Conservation (phyloP, 2,329 filamentous ascomycete species). For the Chaetomium olivaceum region DNA sequence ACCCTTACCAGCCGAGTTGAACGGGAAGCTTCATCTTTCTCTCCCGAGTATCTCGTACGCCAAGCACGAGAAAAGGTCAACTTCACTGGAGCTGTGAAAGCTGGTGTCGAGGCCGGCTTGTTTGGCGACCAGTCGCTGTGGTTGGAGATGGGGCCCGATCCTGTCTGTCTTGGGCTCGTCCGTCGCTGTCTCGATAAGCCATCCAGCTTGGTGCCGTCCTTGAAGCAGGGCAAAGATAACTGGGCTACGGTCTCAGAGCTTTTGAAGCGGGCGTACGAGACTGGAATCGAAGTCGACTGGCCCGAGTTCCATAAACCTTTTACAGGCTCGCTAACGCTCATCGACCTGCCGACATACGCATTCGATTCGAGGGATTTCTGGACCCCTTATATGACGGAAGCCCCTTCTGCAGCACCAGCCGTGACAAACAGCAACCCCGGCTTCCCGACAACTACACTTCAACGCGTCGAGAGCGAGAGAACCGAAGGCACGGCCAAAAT, state of each 20-base stretch:
- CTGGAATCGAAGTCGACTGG: neutral
- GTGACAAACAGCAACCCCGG: neutral
- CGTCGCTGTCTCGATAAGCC: neutral
- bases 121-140: neutral
- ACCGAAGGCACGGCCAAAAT: neutral
- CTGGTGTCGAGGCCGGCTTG: neutral
- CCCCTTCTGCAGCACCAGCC: neutral
- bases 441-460: neutral
- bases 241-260: neutral
- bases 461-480: neutral
- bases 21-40: neutral
- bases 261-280: neutral
- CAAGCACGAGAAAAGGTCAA: neutral
- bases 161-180: conserved; percentile 1
- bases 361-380: conserved; percentile 2
- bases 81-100: neutral
- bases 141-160: conserved; percentile 1
- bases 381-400: neutral
- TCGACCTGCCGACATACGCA: neutral
- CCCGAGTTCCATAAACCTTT: conserved; percentile 5
- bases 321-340: neutral
- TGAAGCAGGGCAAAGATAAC: neutral
- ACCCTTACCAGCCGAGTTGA: neutral
- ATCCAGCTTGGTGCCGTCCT: neutral
- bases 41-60: neutral